phyloP scores from a whole-genome alignment of 208 protist genomes.

The Balamuthia mandrillaris region DNA sequence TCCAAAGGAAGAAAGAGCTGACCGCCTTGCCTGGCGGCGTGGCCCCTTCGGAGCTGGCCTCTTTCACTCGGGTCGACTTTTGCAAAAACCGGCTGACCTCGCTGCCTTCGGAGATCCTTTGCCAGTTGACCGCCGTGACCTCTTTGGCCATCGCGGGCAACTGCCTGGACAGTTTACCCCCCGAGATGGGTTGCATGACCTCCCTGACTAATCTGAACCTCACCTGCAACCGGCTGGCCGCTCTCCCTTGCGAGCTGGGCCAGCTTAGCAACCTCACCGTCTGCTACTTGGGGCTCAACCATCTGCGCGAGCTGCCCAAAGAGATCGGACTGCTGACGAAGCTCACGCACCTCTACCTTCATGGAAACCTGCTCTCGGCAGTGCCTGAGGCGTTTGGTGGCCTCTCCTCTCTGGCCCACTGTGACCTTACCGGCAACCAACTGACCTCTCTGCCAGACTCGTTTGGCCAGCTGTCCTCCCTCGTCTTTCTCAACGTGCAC shows the following conservation, averaged over 20 bases:
- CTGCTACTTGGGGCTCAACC: no score
- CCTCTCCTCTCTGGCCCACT: neutral
- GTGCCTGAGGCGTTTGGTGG: neutral
- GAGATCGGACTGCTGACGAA: no score
- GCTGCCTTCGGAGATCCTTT: neutral
- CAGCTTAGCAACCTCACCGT: neutral
- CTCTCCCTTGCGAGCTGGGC: neutral
- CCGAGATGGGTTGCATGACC: neutral
- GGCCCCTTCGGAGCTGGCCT: no score
- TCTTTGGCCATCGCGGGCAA: conserved; percentile 4
- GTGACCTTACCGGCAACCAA: neutral
- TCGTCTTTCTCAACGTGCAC: conserved; percentile 10
- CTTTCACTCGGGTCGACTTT: no score
- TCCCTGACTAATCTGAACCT: conserved; percentile 21
- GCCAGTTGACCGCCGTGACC: neutral
- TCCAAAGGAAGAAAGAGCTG: no score
- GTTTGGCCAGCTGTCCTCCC: conserved; percentile 1
- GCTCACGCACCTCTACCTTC: no score
- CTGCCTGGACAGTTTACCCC: neutral
- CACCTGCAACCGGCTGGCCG: conserved; percentile 14
- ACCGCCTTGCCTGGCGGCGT: no score
- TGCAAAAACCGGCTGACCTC: no score
- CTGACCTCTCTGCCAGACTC: neutral
- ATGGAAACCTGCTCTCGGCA: neutral
- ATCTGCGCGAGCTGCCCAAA: no score